Evolutionary conservation across 345 rosid species (phyloP).

Genomic region (Gossypium longicalyx): DNA sequence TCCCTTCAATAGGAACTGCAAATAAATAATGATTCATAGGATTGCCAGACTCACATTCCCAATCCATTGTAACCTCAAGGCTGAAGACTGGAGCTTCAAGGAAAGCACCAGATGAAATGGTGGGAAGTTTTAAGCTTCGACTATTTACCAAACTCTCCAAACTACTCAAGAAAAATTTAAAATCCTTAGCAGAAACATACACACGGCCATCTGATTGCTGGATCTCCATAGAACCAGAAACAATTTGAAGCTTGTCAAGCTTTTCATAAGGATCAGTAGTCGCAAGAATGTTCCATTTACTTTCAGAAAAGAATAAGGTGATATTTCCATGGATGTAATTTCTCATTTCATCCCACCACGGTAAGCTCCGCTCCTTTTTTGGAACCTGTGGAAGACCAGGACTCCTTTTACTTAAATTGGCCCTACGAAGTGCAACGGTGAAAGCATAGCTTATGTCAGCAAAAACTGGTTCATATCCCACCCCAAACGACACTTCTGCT

Average conservation of each 20-base stretch:
- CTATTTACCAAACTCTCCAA: conserved; percentile 72
- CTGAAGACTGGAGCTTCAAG: conserved; percentile 70
- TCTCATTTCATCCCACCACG: conserved; percentile 99
- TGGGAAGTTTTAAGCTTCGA: conserved; percentile 58
- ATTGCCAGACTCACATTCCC: conserved; percentile 90
- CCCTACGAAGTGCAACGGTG: conserved; percentile 95
- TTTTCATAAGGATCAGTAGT: conserved; percentile 94
- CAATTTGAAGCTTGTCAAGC: conserved; percentile 79
- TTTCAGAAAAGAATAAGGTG: conserved; percentile 60
- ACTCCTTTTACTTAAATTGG: conserved; percentile 72
- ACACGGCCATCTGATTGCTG: conserved; percentile 93
- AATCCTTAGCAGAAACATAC: conserved; percentile 65
- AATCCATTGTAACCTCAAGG: conserved; percentile 85
- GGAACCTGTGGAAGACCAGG: conserved; percentile 49
- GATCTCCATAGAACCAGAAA: conserved; percentile 70
- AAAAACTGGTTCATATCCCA: conserved; percentile 90
- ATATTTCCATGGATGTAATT: conserved; percentile 86
- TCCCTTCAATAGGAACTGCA: conserved; percentile 84
- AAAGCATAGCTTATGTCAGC: conserved; percentile 96
- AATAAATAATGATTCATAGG: conserved; percentile 86
- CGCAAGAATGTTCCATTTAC: conserved; percentile 72
- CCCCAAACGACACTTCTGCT: conserved; percentile 82
- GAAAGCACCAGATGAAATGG: conserved; percentile 49
- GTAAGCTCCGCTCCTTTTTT: conserved; percentile 87
- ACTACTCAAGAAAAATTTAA: conserved; percentile 78